Evolutionary conservation across 148 eudicot species (phyloP).

Genomic region (Selenicereus undatus): DNA sequence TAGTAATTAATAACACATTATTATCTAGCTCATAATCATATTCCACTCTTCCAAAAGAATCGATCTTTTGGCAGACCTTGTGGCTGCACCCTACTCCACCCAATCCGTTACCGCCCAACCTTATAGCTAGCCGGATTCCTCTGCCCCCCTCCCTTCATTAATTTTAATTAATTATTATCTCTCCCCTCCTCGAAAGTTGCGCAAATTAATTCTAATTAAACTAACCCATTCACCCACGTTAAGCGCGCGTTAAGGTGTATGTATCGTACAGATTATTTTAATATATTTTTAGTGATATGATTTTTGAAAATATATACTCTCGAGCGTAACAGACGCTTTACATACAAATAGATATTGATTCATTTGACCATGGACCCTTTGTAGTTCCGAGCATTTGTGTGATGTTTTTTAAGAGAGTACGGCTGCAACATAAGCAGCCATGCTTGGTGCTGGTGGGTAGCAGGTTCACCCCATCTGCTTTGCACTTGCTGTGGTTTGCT

Average conservation of each 20-base stretch:
- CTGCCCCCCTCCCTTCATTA: constrained; percentile 6
- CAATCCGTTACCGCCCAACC: constrained; percentile 49
- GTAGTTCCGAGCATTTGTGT: background rate
- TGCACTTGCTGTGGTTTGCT: background rate
- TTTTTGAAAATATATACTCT: too few species aligned
- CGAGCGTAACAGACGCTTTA: too few species aligned
- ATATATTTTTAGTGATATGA: too few species aligned
- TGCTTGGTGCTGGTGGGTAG: background rate
- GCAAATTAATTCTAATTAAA: constrained; percentile 9
- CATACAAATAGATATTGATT: background rate
- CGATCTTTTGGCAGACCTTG: constrained; percentile 40
- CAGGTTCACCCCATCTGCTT: background rate
- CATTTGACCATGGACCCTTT: background rate
- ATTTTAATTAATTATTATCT: background rate
- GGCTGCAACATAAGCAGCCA: background rate
- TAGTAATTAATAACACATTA: constrained; percentile 29
- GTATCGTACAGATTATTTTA: too few species aligned
- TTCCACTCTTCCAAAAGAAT: constrained; percentile 37
- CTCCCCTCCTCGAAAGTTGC: constrained; percentile 36
- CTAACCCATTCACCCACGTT: constrained; percentile 51
- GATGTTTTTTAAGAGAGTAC: background rate
- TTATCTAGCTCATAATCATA: constrained; percentile 29
- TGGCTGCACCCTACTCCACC: constrained; percentile 19
- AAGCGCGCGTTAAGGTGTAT: constrained; percentile 37
- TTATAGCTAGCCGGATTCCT: constrained; percentile 66